Evolutionary conservation across 2,329 filamentous ascomycete genomes (phyloP).

Genomic region (Lachnellula occidentalis): DNA sequence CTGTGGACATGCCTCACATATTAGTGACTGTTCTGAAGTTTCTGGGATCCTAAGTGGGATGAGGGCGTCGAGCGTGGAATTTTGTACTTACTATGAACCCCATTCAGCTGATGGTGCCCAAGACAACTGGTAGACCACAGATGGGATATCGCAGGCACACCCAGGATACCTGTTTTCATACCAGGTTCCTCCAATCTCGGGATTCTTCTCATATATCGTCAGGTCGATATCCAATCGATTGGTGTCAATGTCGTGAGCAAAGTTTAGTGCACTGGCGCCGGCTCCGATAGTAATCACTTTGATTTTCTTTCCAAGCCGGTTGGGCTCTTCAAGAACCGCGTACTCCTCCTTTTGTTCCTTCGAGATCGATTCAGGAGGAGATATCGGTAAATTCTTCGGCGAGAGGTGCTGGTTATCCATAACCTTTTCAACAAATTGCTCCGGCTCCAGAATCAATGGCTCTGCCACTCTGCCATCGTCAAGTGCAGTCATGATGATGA

Average conservation of each 20-base stretch:
- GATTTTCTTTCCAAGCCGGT: conserved; percentile 31
- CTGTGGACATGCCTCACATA: conserved; percentile 26
- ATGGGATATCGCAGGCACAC: conserved; percentile 38
- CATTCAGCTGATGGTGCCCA: conserved; percentile 8
- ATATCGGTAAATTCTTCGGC: no score
- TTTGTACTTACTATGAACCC: background rate
- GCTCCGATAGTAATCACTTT: conserved; percentile 43
- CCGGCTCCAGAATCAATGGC: no score
- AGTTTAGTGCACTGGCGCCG: conserved; percentile 41
- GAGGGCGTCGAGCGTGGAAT: no score
- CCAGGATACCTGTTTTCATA: conserved; percentile 52
- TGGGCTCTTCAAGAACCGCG: conserved; percentile 12
- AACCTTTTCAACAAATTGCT: no score
- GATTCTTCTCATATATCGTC: conserved; percentile 42
- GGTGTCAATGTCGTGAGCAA: conserved; percentile 38
- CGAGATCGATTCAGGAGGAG: no score
- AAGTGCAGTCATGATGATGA: no score
- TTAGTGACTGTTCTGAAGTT: no score
- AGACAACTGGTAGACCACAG: conserved; percentile 36
- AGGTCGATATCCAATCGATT: conserved; percentile 33
- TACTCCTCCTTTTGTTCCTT: background rate
- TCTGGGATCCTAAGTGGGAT: no score
- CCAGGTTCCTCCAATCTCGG: conserved; percentile 48
- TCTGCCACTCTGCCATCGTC: no score
- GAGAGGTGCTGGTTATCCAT: no score